Evolutionary conservation across 768 basidiomycete genomes (phyloP).

Genomic region (Pisolithus marmoratus): DNA sequence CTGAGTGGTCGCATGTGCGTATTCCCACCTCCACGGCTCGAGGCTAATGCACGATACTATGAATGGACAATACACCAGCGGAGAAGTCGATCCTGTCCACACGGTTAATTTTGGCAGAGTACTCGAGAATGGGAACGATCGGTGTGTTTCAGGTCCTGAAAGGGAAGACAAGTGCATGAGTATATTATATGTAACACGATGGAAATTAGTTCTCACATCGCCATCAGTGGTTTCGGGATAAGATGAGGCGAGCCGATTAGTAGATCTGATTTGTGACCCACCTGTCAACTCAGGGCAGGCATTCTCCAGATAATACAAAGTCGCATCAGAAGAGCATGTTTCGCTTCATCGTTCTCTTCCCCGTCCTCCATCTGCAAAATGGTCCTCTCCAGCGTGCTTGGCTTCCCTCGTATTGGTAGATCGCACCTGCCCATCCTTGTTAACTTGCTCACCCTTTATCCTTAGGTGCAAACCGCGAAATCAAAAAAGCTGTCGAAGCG

Average conservation of each 20-base stretch:
- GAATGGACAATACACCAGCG: no score
- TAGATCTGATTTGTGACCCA: background rate
- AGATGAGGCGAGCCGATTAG: background rate
- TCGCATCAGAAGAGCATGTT: conserved; percentile 8
- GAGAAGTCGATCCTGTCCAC: background rate
- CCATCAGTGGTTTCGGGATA: background rate
- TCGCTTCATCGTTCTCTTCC: conserved; percentile 9
- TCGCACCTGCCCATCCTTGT: background rate
- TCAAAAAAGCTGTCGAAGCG: conserved; percentile 97
- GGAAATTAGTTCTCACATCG: background rate
- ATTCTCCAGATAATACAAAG: conserved; percentile 21
- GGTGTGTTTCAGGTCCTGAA: no score
- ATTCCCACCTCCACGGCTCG: no score
- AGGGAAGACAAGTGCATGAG: background rate
- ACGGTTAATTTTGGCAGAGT: background rate
- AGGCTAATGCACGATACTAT: no score
- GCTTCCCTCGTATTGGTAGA: conserved; percentile 81
- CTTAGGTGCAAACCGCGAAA: conserved; percentile 85
- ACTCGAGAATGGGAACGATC: background rate
- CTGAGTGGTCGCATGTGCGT: no score
- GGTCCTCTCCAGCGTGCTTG: conserved; percentile 82
- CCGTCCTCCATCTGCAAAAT: conserved; percentile 33
- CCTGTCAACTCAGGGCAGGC: conserved; percentile 29
- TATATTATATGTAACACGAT: background rate
- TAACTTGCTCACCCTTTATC: background rate